These are phyloP conservation scores for Backusella morwellensis DNA, from an alignment of 192 early-diverging fungal species.

Conservation along the genomic window DNA sequence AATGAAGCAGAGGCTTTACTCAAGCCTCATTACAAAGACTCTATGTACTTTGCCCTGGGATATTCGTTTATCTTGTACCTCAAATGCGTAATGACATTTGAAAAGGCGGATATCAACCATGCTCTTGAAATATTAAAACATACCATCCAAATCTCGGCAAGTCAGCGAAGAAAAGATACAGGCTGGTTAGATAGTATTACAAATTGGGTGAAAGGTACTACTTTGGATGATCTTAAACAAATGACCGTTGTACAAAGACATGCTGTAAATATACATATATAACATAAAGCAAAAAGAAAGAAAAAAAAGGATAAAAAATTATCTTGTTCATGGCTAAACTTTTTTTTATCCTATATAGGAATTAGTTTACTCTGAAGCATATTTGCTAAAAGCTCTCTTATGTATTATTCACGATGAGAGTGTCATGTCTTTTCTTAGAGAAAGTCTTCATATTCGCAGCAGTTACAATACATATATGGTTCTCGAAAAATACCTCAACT, in stretches of 20 bases:
- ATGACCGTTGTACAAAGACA: slow-evolving; percentile 62
- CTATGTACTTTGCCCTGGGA: slow-evolving; percentile 75
- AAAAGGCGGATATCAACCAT: slow-evolving; percentile 59
- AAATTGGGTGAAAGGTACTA: slow-evolving; percentile 42
- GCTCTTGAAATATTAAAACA: slow-evolving; percentile 61
- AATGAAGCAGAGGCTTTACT: slow-evolving; percentile 65
- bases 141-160: slow-evolving; percentile 59
- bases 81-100: slow-evolving; percentile 79
- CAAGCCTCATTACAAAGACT: slow-evolving; percentile 24
- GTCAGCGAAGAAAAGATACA: slow-evolving; percentile 60
- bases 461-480: slow-evolving; percentile 67
- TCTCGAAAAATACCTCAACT: slow-evolving; percentile 51
- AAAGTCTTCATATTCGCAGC: slow-evolving; percentile 76
- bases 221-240: slow-evolving; percentile 41
- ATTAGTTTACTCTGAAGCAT: slow-evolving; percentile 76
- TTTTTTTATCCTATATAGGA: slow-evolving; percentile 43
- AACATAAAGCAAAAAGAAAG: slow-evolving; percentile 15
- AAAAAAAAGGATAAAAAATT: not conserved
- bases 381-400: slow-evolving; percentile 72
- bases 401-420: slow-evolving; percentile 76
- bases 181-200: slow-evolving; percentile 48
- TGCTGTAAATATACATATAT: slow-evolving; percentile 41
- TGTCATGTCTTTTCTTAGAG: slow-evolving; percentile 72
- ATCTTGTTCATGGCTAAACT: not conserved
- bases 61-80: slow-evolving; percentile 67